Evolutionary conservation across 768 basidiomycete genomes (phyloP), one percentile per base, ranked within the genome.

Genomic region (Mycena sanguinolenta): DNA sequence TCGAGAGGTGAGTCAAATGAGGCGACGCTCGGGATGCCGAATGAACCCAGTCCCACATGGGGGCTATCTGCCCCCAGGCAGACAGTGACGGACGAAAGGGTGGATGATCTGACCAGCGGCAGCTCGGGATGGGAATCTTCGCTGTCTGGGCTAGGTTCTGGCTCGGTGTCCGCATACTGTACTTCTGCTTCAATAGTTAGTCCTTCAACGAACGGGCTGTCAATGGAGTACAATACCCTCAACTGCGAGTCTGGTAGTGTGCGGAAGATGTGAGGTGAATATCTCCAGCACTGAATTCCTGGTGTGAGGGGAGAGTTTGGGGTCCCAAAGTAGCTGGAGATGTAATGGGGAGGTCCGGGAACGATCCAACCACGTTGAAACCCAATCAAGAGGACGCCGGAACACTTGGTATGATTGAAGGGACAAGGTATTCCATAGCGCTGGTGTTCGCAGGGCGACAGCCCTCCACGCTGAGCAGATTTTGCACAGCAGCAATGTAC

Each of bases 351-450:
- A 39, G 30, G 66, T 54, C 19, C 66, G 61, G 44, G 71, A 59
- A 25, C 71, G 65, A n/a, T 68, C 66, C 25, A 72, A 46, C 71
- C 71, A 72, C 1, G 52, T 60, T 58, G 71, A 59, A 27, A 71
- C 21, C 71, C 63, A 68, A 21, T 67, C 71, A 14, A 55, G 39
- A 19, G 66, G 63, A 28, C n/a, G 57, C n/a, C n/a, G n/a, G n/a
- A n/a, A n/a, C n/a, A n/a, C n/a, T n/a, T n/a, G n/a, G n/a, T n/a
- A n/a, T n/a, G n/a, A n/a, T n/a, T n/a, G n/a, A n/a, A n/a, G n/a
- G n/a, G n/a, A n/a, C n/a, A n/a, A n/a, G n/a, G n/a, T n/a, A n/a
- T n/a, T n/a, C n/a, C n/a, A n/a, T n/a, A n/a, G n/a, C n/a, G n/a
- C n/a, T n/a, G n/a, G n/a, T n/a, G n/a, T n/a, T n/a, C n/a, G n/a